Evolutionary conservation across 768 basidiomycete species (phyloP).

Genomic region (Boletus edulis): DNA sequence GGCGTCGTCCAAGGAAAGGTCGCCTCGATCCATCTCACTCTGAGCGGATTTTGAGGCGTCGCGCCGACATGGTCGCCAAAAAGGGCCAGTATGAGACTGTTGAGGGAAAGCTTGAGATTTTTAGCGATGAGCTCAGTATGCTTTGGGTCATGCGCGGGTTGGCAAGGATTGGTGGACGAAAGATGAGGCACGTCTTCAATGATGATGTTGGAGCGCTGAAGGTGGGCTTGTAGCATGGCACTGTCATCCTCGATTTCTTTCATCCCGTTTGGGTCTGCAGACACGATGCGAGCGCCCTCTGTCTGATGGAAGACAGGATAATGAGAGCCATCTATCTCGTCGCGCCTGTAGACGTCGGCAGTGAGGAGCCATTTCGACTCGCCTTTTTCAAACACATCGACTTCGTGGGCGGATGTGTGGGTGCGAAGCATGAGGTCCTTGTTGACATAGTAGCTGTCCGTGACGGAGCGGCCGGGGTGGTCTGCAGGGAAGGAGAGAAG

Average conservation of each 20-base stretch:
- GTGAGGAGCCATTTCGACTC: constrained; percentile 85
- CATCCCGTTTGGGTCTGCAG: constrained; percentile 53
- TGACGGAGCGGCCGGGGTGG: constrained; percentile 87
- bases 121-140: constrained; percentile 72
- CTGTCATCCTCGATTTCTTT: constrained; percentile 73
- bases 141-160: constrained; percentile 70
- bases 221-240: constrained; percentile 50
- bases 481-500: constrained; percentile 91
- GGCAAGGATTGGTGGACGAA: constrained; percentile 75
- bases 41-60: constrained; percentile 64
- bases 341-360: constrained; percentile 95
- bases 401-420: constrained; percentile 98
- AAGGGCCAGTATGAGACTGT: constrained; percentile 76
- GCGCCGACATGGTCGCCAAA: constrained; percentile 64
- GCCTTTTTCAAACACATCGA: constrained; percentile 80
- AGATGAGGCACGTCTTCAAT: constrained; percentile 85
- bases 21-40: constrained; percentile 96
- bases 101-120: constrained; percentile 88
- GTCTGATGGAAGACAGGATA: constrained; percentile 99
- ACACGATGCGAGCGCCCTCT: constrained; percentile 87
- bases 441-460: constrained; percentile 97
- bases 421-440: constrained; percentile 88
- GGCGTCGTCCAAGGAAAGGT: constrained; percentile 98
- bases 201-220: constrained; percentile 72
- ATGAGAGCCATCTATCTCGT: constrained; percentile 96